Evolutionary conservation across 257 asterid genomes (phyloP).

Genomic region (Solanum sparsipilum): DNA sequence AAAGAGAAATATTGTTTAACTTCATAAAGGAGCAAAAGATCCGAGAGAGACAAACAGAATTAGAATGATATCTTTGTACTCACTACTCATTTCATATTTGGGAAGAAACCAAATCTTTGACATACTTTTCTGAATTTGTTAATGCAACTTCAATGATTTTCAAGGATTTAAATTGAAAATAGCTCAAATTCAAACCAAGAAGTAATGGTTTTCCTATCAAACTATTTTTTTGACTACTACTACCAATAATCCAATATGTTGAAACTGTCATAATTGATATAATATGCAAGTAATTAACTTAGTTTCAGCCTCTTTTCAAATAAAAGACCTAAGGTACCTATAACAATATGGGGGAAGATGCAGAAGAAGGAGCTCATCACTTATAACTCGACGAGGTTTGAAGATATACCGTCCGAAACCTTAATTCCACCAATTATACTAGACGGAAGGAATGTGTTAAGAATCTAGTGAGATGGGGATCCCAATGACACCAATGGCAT

Average conservation of each 20-base stretch:
- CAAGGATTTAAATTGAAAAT: background rate
- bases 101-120: background rate
- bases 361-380: background rate
- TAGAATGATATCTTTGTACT: background rate
- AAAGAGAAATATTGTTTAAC: background rate
- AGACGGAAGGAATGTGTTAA: background rate
- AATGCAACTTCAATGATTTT: background rate
- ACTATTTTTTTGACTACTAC: background rate
- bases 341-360: background rate
- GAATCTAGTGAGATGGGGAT: background rate
- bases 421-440: background rate
- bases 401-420: background rate
- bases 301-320: background rate
- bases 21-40: slow-evolving; percentile 3
- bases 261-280: background rate
- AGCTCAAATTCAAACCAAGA: background rate
- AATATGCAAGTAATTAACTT: background rate
- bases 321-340: background rate
- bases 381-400: background rate
- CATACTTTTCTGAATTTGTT: background rate
- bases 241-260: background rate
- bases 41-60: background rate
- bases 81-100: background rate
- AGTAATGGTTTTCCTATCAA: background rate
- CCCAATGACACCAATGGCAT: background rate